These are phyloP conservation scores for Platanthera guangdongensis DNA, from an alignment of 106 monocot genomes.

Conservation along the genomic window DNA sequence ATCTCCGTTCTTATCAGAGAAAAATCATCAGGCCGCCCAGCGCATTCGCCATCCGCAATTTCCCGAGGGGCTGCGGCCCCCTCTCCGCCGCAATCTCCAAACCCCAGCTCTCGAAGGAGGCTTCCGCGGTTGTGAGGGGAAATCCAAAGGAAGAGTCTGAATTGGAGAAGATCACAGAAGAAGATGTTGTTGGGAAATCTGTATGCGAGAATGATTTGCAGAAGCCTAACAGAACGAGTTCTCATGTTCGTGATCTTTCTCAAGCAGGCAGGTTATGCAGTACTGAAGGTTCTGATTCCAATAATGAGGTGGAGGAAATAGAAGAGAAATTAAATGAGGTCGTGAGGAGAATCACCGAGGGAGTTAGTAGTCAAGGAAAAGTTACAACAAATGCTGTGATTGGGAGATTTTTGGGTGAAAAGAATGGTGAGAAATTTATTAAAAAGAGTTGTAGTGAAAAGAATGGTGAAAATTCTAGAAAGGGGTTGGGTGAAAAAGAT, in stretches of 20 bases:
- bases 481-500: not conserved
- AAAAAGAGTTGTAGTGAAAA: not conserved
- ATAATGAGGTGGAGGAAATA: not conserved
- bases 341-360: not conserved
- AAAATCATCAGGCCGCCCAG: not conserved
- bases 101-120: not conserved
- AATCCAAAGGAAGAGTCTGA: not conserved
- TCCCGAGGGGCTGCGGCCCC: constrained; percentile 8
- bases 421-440: not conserved
- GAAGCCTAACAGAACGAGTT: not conserved
- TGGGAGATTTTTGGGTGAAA: not conserved
- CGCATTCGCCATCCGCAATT: not conserved
- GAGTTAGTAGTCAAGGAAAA: not conserved
- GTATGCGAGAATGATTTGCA: not conserved
- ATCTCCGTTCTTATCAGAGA: not conserved
- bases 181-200: too few species aligned
- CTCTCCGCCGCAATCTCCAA: not conserved
- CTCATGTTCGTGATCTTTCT: not conserved
- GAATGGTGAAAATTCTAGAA: not conserved
- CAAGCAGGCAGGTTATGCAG: not conserved
- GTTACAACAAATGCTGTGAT: not conserved
- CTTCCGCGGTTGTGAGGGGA: not conserved
- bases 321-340: not conserved
- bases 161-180: too few species aligned
- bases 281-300: not conserved